phyloP scores from a whole-genome alignment of 352 stramenopile species.

The Blastocystis sp. region DNA sequence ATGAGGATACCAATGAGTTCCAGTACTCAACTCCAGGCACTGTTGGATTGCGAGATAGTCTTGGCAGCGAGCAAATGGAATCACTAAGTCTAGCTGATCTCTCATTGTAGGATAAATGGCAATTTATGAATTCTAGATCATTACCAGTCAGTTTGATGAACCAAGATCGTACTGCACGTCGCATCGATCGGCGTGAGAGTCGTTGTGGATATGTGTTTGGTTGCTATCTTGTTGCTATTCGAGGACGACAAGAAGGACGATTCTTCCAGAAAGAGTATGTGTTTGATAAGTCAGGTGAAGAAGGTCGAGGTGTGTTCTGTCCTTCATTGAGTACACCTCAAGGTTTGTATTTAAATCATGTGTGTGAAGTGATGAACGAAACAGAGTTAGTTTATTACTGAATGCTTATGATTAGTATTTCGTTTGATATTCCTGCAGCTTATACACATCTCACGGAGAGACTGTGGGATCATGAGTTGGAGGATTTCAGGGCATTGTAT shows the following conservation, averaged over 20 bases:
- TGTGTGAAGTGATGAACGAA: conserved; percentile 50
- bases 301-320: not conserved
- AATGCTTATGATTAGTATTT: not conserved
- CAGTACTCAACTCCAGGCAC: not conserved
- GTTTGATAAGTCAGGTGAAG: conserved; percentile 1
- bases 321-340: not conserved
- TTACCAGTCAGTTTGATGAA: not conserved
- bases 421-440: conserved; percentile 31
- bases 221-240: not conserved
- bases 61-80: not conserved
- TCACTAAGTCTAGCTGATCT: not conserved
- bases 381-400: not conserved
- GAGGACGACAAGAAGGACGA: conserved; percentile 11
- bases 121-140: not conserved
- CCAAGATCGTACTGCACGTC: not conserved
- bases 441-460: not conserved
- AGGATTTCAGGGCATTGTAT: not conserved
- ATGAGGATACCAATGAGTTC: not conserved
- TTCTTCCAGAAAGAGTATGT: conserved; percentile 63
- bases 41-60: not conserved
- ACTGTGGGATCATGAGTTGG: conserved; percentile 11
- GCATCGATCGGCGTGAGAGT: not conserved
- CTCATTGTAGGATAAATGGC: not conserved
- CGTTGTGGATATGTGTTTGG: not conserved
- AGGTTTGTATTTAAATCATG: conserved; percentile 1